A percentile compares a stretch with the other conserved stretches of the same genome.
phyloP scores from a whole-genome alignment of 108 stramenopile genomes.

The Seminavis robusta region DNA sequence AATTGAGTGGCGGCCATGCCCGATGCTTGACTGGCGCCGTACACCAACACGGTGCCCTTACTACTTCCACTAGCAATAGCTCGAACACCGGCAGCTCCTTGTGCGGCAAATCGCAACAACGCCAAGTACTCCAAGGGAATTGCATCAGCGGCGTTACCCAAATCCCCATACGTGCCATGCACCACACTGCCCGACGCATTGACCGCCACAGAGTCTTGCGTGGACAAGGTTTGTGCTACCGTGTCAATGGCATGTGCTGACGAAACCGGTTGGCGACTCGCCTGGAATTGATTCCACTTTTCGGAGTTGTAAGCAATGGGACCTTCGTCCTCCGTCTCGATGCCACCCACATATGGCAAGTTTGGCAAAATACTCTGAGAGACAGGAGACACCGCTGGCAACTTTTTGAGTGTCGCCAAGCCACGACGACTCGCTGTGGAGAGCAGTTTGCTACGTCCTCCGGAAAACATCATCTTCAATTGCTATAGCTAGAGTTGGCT shows the following conservation, averaged over 20 bases:
- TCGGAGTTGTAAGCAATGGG: too few relatives aligned
- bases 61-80: constrained; percentile 18
- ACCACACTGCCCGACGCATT: constrained; percentile 60
- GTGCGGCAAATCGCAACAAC: constrained; percentile 74
- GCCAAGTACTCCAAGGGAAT: constrained; percentile 84
- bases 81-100: constrained; percentile 73
- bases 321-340: too few relatives aligned
- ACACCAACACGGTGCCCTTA: constrained; percentile 70
- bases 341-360: too few relatives aligned
- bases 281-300: too few relatives aligned
- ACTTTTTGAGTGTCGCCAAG: too few relatives aligned
- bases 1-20: constrained; percentile 71
- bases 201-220: constrained; percentile 66
- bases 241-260: constrained; percentile 78
- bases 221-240: constrained; percentile 32
- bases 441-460: too few relatives aligned
- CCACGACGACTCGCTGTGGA: too few relatives aligned
- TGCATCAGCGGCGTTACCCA: constrained; percentile 32
- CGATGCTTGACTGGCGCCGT: constrained; percentile 70
- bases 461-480: too few relatives aligned
- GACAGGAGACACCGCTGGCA: too few relatives aligned
- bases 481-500: too few relatives aligned
- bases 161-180: constrained; percentile 70
- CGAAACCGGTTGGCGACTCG: constrained; percentile 62
- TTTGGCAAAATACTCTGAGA: too few relatives aligned